Percentiles rank a stretch among this genome's conserved stretches.
Conservation (phyloP, 2,329 filamentous ascomycete species). For the Fusarium beomiforme region DNA sequence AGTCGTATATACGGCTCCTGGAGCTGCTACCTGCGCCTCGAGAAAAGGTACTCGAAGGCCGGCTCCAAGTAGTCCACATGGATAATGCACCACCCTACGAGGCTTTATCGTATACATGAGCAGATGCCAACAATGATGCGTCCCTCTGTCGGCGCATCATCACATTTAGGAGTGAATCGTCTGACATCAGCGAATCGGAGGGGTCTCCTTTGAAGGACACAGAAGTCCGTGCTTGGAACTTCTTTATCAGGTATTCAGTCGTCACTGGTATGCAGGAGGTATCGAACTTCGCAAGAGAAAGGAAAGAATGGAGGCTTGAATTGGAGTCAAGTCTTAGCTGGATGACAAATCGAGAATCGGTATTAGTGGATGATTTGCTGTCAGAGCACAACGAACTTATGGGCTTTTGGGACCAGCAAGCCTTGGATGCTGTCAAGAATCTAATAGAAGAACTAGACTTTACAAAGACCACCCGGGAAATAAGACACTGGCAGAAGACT, state of each 20-base stretch:
- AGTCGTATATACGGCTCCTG: conserved; percentile 13
- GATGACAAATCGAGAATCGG: background rate
- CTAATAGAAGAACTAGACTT: background rate
- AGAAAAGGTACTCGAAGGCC: conserved; percentile 8
- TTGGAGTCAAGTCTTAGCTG: background rate
- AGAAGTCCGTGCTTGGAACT: background rate
- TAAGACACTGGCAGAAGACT: background rate
- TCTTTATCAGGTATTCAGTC: background rate
- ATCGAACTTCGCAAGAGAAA: background rate
- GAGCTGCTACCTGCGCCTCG: conserved; percentile 4
- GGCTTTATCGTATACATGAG: conserved; percentile 29
- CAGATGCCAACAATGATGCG: conserved; percentile 4
- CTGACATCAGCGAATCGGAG: background rate
- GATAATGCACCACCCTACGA: conserved; percentile 1
- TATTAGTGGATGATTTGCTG: background rate
- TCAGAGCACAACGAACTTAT: background rate
- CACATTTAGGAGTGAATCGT: background rate
- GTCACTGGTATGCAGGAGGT: background rate
- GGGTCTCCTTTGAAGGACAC: background rate
- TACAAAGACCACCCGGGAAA: background rate
- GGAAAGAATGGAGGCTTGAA: background rate
- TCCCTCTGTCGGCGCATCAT: conserved; percentile 15
- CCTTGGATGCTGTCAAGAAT: background rate
- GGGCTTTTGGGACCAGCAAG: background rate
- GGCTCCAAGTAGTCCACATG: conserved; percentile 3